phyloP scores from a whole-genome alignment of 805 yeast species.

The Wickerhamomyces rabaulensis region DNA sequence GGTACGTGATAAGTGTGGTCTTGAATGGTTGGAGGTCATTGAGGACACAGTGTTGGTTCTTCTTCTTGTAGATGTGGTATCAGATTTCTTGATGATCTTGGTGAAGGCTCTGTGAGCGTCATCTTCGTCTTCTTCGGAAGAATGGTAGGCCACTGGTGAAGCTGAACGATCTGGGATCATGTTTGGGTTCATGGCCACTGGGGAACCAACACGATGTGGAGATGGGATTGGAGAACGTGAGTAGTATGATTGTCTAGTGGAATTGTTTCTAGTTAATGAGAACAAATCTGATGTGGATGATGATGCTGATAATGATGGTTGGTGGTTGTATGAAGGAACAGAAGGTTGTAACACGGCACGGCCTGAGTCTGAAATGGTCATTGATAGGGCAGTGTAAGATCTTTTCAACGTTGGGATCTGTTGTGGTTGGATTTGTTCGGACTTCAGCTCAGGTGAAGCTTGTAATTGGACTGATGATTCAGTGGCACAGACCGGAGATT shows the following conservation, averaged over 20 bases:
- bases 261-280: slow-evolving; percentile 10
- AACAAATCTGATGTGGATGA: slow-evolving; percentile 20
- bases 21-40: slow-evolving; percentile 7
- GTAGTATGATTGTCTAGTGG: slow-evolving; percentile 8
- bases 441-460: not conserved
- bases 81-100: slow-evolving; percentile 12
- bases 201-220: slow-evolving; percentile 20
- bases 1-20: slow-evolving; percentile 12
- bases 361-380: slow-evolving; percentile 17
- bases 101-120: slow-evolving; percentile 23
- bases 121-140: slow-evolving; percentile 10
- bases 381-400: slow-evolving; percentile 8
- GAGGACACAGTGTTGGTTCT: slow-evolving; percentile 24
- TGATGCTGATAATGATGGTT: slow-evolving; percentile 17
- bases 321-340: not conserved
- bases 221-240: slow-evolving; percentile 22
- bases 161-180: slow-evolving; percentile 2
- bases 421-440: not conserved
- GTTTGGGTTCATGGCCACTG: slow-evolving; percentile 6
- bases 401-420: slow-evolving; percentile 7
- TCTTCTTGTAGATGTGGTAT: slow-evolving; percentile 7
- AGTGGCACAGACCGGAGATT: not conserved
- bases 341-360: slow-evolving; percentile 15
- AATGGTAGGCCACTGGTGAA: slow-evolving; percentile 3
- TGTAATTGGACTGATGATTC: not conserved